A percentile compares a stretch with the other conserved stretches of the same genome.
Evolutionary conservation across 352 stramenopile species (phyloP).

Genomic region (Phytopythium cucurbitacearum): DNA sequence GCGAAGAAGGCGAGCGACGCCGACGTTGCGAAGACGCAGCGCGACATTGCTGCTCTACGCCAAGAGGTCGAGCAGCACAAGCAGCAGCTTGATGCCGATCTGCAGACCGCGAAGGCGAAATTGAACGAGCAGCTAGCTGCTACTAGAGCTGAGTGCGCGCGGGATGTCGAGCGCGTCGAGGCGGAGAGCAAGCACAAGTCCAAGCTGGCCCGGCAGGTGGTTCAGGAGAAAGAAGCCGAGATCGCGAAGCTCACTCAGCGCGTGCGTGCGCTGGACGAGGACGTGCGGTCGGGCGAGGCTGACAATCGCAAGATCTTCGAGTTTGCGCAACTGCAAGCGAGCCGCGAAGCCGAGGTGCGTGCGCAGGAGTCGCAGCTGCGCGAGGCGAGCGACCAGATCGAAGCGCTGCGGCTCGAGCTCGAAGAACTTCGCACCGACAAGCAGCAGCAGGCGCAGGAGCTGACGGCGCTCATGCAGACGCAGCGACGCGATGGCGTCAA

Average conservation of each 20-base stretch:
- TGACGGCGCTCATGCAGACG: slow-evolving; percentile 72
- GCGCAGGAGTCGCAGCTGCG: slow-evolving; percentile 52
- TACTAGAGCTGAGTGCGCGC: slow-evolving; percentile 32
- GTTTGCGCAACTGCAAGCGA: slow-evolving; percentile 81
- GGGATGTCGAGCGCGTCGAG: slow-evolving; percentile 64
- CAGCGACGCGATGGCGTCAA: slow-evolving; percentile 84
- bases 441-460: slow-evolving; percentile 51
- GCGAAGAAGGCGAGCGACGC: slow-evolving; percentile 28
- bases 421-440: slow-evolving; percentile 60
- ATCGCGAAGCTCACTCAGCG: slow-evolving; percentile 50
- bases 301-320: slow-evolving; percentile 88
- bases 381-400: slow-evolving; percentile 38
- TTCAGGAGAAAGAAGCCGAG: slow-evolving; percentile 77
- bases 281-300: slow-evolving; percentile 76
- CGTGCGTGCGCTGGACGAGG: slow-evolving; percentile 72
- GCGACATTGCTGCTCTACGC: slow-evolving; percentile 34
- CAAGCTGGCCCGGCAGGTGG: slow-evolving; percentile 74
- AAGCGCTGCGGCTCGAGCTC: slow-evolving; percentile 39
- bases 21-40: slow-evolving; percentile 45
- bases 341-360: slow-evolving; percentile 63
- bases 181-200: slow-evolving; percentile 83
- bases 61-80: slow-evolving; percentile 28
- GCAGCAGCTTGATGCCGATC: slow-evolving; percentile 29
- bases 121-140: slow-evolving; percentile 24
- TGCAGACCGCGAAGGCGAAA: slow-evolving; percentile 20